Evolutionary conservation across 352 stramenopile species (phyloP).

Genomic region (Lagenidium sp.): DNA sequence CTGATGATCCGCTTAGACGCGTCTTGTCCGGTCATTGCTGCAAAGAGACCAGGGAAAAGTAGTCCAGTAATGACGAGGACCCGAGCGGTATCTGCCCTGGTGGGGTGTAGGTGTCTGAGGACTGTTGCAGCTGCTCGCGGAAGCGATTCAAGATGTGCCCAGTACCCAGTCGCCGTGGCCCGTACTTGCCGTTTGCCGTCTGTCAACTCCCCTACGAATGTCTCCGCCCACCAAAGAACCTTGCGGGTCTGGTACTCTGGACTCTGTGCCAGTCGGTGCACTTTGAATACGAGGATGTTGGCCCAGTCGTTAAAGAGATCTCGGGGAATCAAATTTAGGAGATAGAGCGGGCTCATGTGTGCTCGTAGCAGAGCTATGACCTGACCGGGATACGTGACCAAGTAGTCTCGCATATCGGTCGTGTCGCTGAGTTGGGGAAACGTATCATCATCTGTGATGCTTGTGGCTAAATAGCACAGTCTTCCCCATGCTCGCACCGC

Average conservation of each 20-base stretch:
- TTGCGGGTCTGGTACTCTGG: neutral
- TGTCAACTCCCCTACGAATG: neutral
- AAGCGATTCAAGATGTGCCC: neutral
- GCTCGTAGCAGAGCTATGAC: neutral
- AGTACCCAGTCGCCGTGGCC: neutral
- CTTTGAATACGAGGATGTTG: neutral
- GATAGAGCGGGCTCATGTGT: neutral
- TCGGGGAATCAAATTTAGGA: neutral
- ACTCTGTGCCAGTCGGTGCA: neutral
- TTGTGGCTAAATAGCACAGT: neutral
- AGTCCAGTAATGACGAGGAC: neutral
- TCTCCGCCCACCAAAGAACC: neutral
- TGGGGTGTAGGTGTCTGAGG: neutral
- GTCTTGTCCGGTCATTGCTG: neutral
- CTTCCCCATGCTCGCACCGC: neutral
- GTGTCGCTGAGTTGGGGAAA: neutral
- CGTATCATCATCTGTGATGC: neutral
- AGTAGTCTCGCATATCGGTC: neutral
- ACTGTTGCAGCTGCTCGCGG: neutral
- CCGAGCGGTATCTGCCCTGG: neutral
- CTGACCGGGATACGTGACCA: neutral
- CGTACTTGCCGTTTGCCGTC: neutral
- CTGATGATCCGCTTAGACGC: neutral
- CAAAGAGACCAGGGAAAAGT: neutral
- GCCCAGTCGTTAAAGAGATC: neutral